phyloP scores from a whole-genome alignment of 2,329 filamentous ascomycete genomes.

The Talaromyces sp. region DNA sequence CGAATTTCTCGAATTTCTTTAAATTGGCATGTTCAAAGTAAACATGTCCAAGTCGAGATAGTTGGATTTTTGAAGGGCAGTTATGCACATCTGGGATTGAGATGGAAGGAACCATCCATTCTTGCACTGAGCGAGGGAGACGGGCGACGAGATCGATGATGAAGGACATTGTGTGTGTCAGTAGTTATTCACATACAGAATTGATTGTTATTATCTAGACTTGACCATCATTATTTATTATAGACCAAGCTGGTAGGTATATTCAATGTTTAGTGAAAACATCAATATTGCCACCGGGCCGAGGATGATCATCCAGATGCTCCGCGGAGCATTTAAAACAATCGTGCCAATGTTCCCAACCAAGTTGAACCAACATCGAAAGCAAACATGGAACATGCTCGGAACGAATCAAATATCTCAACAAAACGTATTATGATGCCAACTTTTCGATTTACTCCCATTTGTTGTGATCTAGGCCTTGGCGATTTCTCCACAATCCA shows the following conservation, averaged over 20 bases:
- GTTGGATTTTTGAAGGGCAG: conserved; percentile 19
- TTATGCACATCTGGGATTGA: conserved; percentile 18
- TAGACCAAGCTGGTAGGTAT: neutral
- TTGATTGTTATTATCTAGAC: neutral
- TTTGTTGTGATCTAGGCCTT: neutral
- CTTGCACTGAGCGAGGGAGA: conserved; percentile 13
- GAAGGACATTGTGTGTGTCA: neutral
- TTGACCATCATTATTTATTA: neutral
- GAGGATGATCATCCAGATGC: neutral
- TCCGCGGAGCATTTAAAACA: conserved; percentile 3
- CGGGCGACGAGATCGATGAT: conserved; percentile 13
- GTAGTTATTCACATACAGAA: neutral
- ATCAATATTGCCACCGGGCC: neutral
- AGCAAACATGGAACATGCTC: neutral
- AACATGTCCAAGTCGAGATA: conserved; percentile 24
- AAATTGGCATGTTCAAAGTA: conserved; percentile 27
- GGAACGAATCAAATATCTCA: conserved; percentile 1
- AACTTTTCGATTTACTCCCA: neutral
- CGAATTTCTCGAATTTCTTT: conserved; percentile 21
- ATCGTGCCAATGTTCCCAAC: neutral
- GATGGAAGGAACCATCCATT: conserved; percentile 14
- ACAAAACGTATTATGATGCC: neutral
- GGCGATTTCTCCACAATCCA: neutral
- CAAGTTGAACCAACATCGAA: neutral
- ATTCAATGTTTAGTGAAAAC: neutral